Base-by-base conservation (phyloP, 768 basidiomycete genomes). In the Galerina sulciceps region DNA sequence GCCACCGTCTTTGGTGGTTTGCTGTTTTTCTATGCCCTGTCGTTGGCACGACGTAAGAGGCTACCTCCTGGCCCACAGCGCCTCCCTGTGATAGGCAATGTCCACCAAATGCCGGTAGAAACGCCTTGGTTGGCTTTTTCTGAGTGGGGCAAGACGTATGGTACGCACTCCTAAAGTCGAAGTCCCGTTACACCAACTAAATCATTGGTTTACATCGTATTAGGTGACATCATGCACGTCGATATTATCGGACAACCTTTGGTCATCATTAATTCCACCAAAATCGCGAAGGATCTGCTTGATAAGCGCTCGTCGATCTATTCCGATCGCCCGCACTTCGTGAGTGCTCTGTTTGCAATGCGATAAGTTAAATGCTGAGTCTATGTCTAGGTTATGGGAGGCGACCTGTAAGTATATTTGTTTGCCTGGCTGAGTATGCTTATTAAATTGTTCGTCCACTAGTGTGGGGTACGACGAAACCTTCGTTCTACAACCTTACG, bases 261-360 rank as follows among this genome's bases (percentile, higher is more conserved):
- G 14, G 54, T 72, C 8, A 64, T 71, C 47, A 64, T 83, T 49
- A 83, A 81, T 62, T 76, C 78, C 6, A 62, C 72, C 3, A 67
- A 75, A 10, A 64, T 74, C 17, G 65, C 62, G 10, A 73, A 77
- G 70, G 75, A 78, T 26, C 71, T 80, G 46, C 66, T 84, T 14
- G 83, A 82, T 55, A 76, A 73, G 61, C 75, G 78, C 57, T 76
- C 79, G 1, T 57, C 73, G 3, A 71, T 80, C 10, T 81, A 82
- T 62, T 82, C 81, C 43, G 76, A 79, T 46, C 69, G 82, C 6
- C 82, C 81, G 0, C 69, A 68, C 14, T 70, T 82, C 13, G 74
- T 67, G 10, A 38, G 65, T 20, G 15, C 20, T 34, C 35, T 26
- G 6, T 13, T 20, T 1, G 34, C 35, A 9, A n/a, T 2, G 26